Evolutionary conservation across 2,329 filamentous ascomycete genomes (phyloP), one percentile per base, ranked within the genome.

Genomic region (Fonsecaea pugnacius): DNA sequence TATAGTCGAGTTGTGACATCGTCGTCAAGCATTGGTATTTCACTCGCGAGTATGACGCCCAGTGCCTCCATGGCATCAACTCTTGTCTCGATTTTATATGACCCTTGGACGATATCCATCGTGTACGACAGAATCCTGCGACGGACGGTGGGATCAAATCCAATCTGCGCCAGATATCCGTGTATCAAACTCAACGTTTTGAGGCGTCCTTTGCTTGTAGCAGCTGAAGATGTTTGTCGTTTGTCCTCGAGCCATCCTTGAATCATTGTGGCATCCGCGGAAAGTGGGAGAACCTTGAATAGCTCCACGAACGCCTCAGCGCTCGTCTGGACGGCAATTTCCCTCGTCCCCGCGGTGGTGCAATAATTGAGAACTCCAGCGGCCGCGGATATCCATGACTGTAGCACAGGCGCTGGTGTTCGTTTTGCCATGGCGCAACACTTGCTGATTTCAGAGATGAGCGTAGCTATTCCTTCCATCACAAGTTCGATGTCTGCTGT

Each of bases 151-250:
- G 9, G 21, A 16, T 55, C 10, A 14, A 3, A 43, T 14, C 33
- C 56, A n/a, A 30, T 35, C 21, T 24, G 27, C 4, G 48, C 52
- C 48, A 68, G 53, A 79, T 69, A 38, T 70, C 71, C 63, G 71
- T 74, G 68, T 76, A 81, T 35, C 77, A 75, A 71, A 4, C 79
- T 78, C 8, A 82, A 70, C 4, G 77, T 76, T 38, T 75, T 73
- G 48, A 82, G 78, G 60, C 80, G 78, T 9, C 79, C 79, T 32
- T 77, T 76, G 18, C 78, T 78, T 52, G 75, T 77, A 14, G 75
- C 75, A 30, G 75, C 69, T 58, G 76, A 76, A 69, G 75, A 75
- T 53, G 74, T 74, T 30, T 73, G 69, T 38, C 73, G 71, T 18
- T 78, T 74, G 58, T 76, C 71, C 33, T 75, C 71, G 60, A 81